Percentiles rank a stretch among this genome's conserved stretches.
Evolutionary conservation across 1,284 basidiomycete species (phyloP).

Genomic region (Malassezia vespertilionis): DNA sequence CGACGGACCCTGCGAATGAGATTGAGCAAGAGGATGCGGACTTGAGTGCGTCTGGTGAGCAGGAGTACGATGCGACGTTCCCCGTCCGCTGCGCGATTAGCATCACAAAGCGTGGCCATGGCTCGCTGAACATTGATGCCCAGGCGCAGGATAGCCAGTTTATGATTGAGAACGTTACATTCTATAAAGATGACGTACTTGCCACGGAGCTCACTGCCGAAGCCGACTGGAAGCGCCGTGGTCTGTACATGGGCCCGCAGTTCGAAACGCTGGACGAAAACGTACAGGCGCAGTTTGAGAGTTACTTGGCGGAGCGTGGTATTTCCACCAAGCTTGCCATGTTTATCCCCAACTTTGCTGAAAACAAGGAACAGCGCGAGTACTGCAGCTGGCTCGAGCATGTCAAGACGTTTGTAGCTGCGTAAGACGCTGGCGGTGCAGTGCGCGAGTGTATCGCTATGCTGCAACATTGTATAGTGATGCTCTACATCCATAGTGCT

Average conservation of each 20-base stretch:
- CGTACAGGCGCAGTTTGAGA: constrained; percentile 76
- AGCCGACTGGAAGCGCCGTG: constrained; percentile 82
- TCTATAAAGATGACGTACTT: constrained; percentile 62
- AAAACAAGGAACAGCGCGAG: constrained; percentile 55
- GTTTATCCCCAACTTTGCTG: constrained; percentile 46
- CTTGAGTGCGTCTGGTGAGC: constrained; percentile 45
- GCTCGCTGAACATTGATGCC: constrained; percentile 41
- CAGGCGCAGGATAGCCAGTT: constrained; percentile 61
- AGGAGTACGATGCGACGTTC: constrained; percentile 46
- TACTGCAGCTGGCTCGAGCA: constrained; percentile 79
- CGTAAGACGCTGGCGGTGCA: too few relatives aligned
- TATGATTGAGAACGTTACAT: constrained; percentile 77
- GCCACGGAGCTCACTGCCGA: constrained; percentile 73
- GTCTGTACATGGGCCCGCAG: constrained; percentile 80
- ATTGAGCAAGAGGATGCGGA: constrained; percentile 49
- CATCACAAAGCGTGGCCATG: constrained; percentile 62
- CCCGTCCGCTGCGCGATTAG: constrained; percentile 68
- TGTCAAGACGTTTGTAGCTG: constrained; percentile 73
- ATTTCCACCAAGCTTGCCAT: constrained; percentile 65
- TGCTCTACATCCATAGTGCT: not conserved
- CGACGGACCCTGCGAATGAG: constrained; percentile 20
- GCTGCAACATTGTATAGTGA: too few relatives aligned
- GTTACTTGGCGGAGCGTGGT: constrained; percentile 72
- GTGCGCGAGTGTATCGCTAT: too few relatives aligned
- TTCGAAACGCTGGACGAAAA: constrained; percentile 80